A percentile compares a stretch with the other conserved stretches of the same genome.
Evolutionary conservation across 108 stramenopile genomes (phyloP).

Genomic region (Fistulifera pelliculosa): DNA sequence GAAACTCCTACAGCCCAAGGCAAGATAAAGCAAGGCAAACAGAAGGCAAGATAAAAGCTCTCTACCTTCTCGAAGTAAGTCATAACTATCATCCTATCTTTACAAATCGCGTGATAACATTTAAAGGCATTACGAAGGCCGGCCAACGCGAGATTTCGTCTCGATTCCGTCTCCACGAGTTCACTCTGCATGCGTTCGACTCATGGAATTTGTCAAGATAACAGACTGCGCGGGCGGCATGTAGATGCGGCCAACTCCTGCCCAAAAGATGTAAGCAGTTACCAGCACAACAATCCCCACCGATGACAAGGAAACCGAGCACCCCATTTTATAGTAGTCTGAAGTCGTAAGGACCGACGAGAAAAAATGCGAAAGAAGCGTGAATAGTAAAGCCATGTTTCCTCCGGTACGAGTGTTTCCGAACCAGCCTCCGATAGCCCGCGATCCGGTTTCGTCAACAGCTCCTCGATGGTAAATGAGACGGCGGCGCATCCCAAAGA

Average conservation of each 20-base stretch:
- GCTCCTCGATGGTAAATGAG: conserved; percentile 33
- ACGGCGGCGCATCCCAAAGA: conserved; percentile 76
- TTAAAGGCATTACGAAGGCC: no score
- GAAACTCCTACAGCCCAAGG: no score
- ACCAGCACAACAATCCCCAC: conserved; percentile 17
- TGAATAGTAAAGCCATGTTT: conserved; percentile 32
- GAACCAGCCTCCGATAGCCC: conserved; percentile 28
- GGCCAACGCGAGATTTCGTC: no score
- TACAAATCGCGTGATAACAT: no score
- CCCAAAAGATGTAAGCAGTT: conserved; percentile 30
- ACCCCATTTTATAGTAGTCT: conserved; percentile 32
- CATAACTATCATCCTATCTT: no score
- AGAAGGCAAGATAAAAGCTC: no score
- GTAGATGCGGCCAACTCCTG: conserved; percentile 43
- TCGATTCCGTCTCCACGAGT: no score
- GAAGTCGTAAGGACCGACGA: conserved; percentile 37
- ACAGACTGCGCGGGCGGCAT: conserved; percentile 17
- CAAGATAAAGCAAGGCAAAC: no score
- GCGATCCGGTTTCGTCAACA: conserved; percentile 14
- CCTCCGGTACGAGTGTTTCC: conserved; percentile 38
- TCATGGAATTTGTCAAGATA: no score
- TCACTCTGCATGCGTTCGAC: no score
- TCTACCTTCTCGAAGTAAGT: no score
- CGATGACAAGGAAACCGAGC: conserved; percentile 30
- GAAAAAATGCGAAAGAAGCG: conserved; percentile 26